phyloP scores from a whole-genome alignment of 2,329 filamentous ascomycete genomes.

The Ramichloridium luteum region DNA sequence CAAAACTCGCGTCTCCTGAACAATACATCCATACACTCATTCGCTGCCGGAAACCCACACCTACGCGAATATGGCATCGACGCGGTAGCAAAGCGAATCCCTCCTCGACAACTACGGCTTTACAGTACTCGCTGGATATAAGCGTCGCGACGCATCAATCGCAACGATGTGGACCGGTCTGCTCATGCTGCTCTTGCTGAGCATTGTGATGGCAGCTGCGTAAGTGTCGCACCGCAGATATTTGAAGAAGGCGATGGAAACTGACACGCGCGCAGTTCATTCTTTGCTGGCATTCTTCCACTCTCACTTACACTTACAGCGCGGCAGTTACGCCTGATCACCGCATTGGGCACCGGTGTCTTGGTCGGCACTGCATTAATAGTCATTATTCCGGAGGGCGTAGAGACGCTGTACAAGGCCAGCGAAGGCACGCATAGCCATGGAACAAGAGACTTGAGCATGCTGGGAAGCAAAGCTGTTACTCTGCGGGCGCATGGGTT shows the following conservation, averaged over 20 bases:
- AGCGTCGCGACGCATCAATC: too few species aligned
- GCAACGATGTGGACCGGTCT: slow-evolving; percentile 49
- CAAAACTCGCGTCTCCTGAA: too few species aligned
- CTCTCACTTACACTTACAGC: slow-evolving; percentile 78
- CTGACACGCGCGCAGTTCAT: slow-evolving; percentile 68
- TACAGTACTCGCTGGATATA: too few species aligned
- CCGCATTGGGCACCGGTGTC: slow-evolving; percentile 84
- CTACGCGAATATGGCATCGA: too few species aligned
- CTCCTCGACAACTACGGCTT: too few species aligned
- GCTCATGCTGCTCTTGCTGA: slow-evolving; percentile 51
- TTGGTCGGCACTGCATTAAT: slow-evolving; percentile 90
- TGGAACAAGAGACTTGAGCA: slow-evolving; percentile 1
- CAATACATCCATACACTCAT: too few species aligned
- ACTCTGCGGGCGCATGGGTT: too few species aligned
- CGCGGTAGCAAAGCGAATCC: too few species aligned
- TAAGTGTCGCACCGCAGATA: slow-evolving; percentile 29
- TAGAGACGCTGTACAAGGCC: slow-evolving; percentile 71
- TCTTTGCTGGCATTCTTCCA: slow-evolving; percentile 81
- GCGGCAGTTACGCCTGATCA: slow-evolving; percentile 77
- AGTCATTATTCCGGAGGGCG: slow-evolving; percentile 93
- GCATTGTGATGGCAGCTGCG: slow-evolving; percentile 54
- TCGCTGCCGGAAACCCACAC: too few species aligned
- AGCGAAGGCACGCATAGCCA: slow-evolving; percentile 14
- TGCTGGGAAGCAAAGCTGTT: background rate
- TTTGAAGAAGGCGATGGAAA: too few species aligned